Evolutionary conservation across 176 grass and related monocot genomes (phyloP).

Genomic region (Hsuehochloa calcarea): DNA sequence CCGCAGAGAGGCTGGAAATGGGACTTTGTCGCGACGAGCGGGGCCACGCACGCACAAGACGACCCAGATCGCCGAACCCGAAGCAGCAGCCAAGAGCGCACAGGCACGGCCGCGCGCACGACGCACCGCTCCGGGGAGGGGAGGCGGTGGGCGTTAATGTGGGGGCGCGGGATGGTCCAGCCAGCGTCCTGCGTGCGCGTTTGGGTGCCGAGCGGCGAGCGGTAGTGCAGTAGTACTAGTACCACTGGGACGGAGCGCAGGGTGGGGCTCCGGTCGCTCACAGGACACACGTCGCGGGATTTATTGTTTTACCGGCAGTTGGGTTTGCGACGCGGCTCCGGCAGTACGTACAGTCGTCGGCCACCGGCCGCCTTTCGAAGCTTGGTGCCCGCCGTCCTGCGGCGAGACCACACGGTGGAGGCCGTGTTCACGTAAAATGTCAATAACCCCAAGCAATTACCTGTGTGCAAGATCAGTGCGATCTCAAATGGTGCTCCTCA

Average conservation of each 20-base stretch:
- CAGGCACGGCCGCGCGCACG: no score
- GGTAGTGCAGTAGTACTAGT: not conserved
- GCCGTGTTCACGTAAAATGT: not conserved
- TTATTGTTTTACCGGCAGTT: constrained; percentile 1
- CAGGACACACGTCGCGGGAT: constrained; percentile 34
- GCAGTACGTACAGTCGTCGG: not conserved
- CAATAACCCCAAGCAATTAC: not conserved
- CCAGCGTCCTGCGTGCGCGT: not conserved
- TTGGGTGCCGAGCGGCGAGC: not conserved
- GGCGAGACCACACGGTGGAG: not conserved
- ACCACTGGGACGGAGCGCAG: not conserved
- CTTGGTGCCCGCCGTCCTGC: not conserved
- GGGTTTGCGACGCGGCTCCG: not conserved
- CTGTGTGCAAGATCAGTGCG: not conserved
- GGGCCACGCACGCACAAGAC: not conserved
- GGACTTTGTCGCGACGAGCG: not conserved
- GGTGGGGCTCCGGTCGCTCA: not conserved
- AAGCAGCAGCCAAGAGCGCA: not conserved
- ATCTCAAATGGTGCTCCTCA: not conserved
- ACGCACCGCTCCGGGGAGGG: not conserved
- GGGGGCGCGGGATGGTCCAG: not conserved
- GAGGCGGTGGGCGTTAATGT: constrained; percentile 15
- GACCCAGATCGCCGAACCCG: not conserved
- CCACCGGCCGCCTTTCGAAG: not conserved
- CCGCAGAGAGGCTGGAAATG: not conserved